Evolutionary conservation across 73 alveolate species (phyloP), one percentile per base, ranked within the genome.

Genomic region (Durusdinium trenchii): DNA sequence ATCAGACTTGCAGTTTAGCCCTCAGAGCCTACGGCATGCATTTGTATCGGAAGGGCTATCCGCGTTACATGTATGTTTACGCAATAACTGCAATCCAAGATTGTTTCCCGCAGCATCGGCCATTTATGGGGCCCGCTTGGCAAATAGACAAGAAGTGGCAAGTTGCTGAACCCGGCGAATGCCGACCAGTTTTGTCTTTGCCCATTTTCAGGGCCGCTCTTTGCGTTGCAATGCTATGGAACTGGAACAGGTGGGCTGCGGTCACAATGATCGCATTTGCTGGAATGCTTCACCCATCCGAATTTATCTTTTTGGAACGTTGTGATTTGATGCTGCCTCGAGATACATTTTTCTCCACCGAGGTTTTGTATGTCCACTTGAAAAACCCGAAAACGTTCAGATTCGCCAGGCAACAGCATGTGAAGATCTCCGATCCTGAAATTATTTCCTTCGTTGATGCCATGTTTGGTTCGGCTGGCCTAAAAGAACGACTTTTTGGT

Each of bases 271-370:
- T 50, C 32, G 73, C 45, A 0, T 82, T 82, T n/a, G 12, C 57
- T 42, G 52, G 94, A 42, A 46, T 82, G 67, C 48, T 82, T 38
- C 94, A 82, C 52, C 94, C 94, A 0, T 36, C 94, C 0, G 94
- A 82, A 1, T 46, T 45, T 47, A 4, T 82, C 48, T 10, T 43
- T 30, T 0, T 50, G 75, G 14, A 16, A 0, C 73, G 94, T 14
- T 14, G 46, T 1, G 71, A 82, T 48, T 47, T 82, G 46, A 32
- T 82, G 28, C 94, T 82, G 30, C 94, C 94, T 0, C 10, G 50
- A 32, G 94, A 82, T 82, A 38, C 32, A 9, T 7, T 26, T 48
- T 28, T n/a, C 30, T 16, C 18, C 1, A 54, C 16, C n/a, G 38
- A 47, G 3, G 67, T 35, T 0, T 46, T 54, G 28, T 82, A 48